Conservation (phyloP, 768 basidiomycete genomes). For the Auricularia sp. region DNA sequence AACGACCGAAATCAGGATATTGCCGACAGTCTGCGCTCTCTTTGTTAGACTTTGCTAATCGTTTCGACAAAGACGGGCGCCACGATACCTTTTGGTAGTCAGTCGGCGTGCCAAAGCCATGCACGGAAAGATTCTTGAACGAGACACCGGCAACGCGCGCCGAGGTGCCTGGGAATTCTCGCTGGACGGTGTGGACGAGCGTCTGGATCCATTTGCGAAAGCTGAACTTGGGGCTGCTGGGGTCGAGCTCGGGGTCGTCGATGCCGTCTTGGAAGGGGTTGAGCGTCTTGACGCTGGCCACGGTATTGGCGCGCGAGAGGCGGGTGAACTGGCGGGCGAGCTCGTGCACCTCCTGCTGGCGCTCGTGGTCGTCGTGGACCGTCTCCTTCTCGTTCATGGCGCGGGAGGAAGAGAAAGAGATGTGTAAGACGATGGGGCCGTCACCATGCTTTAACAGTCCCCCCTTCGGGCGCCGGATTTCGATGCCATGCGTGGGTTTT, state of each 20-base stretch:
- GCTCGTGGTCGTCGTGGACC: neutral
- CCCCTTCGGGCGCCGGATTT: neutral
- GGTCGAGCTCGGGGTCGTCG: conserved; percentile 24
- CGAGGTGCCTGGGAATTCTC: conserved; percentile 14
- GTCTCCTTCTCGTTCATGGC: neutral
- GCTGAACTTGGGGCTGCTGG: conserved; percentile 26
- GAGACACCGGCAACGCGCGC: conserved; percentile 25
- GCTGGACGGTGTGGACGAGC: conserved; percentile 17
- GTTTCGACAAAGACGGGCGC: neutral
- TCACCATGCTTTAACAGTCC: neutral
- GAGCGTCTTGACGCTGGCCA: neutral
- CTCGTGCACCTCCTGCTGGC: neutral
- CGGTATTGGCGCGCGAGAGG: neutral
- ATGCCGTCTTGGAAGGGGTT: conserved; percentile 18
- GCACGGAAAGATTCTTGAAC: conserved; percentile 26
- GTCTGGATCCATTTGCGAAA: conserved; percentile 23
- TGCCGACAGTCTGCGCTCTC: conserved; percentile 21
- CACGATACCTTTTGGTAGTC: conserved; percentile 27
- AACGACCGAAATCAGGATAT: conserved; percentile 18
- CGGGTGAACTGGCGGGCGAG: neutral
- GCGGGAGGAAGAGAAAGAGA: neutral
- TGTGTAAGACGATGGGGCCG: neutral
- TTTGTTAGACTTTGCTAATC: neutral
- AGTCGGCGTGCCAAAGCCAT: conserved; percentile 20
- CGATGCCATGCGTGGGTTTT: no score